Conservation (phyloP, 192 early-diverging fungal species). For the Backusella westeae region DNA sequence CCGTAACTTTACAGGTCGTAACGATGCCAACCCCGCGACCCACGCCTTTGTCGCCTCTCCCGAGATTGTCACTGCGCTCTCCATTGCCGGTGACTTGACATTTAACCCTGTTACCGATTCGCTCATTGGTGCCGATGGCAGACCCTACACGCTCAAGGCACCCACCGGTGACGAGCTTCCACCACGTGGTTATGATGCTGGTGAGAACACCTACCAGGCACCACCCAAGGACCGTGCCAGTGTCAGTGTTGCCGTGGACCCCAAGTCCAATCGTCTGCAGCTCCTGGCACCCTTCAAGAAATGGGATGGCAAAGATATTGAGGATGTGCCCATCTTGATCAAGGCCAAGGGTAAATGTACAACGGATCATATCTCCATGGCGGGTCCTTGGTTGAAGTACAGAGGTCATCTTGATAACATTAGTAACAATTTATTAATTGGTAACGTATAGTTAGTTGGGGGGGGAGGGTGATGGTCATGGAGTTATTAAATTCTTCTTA, state of each 20-base stretch:
- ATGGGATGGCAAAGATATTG: slow-evolving; percentile 89
- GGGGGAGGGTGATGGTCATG: slow-evolving; percentile 59
- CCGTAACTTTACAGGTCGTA: slow-evolving; percentile 99
- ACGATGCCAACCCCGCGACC: slow-evolving; percentile 96
- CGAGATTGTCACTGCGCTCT: slow-evolving; percentile 92
- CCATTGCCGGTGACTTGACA: slow-evolving; percentile 87
- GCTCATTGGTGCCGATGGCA: slow-evolving; percentile 82
- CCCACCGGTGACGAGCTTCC: slow-evolving; percentile 91
- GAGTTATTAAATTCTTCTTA: neutral
- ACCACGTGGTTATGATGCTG: slow-evolving; percentile 89
- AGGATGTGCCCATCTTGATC: slow-evolving; percentile 82
- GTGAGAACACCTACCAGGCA: slow-evolving; percentile 93
- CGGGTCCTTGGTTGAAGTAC: slow-evolving; percentile 91
- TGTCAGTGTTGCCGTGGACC: slow-evolving; percentile 75
- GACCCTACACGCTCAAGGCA: slow-evolving; percentile 87
- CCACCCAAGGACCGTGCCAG: slow-evolving; percentile 79
- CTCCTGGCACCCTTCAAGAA: slow-evolving; percentile 79
- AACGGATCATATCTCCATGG: slow-evolving; percentile 97
- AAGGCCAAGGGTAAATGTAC: slow-evolving; percentile 99
- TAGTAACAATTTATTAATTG: slow-evolving; percentile 99
- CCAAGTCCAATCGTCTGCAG: slow-evolving; percentile 90
- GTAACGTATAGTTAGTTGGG: slow-evolving; percentile 35
- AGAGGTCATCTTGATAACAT: slow-evolving; percentile 99
- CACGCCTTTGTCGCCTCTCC: slow-evolving; percentile 96
- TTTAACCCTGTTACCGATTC: slow-evolving; percentile 96